phyloP scores from a whole-genome alignment of 352 stramenopile genomes.

The Pythium chondricola region DNA sequence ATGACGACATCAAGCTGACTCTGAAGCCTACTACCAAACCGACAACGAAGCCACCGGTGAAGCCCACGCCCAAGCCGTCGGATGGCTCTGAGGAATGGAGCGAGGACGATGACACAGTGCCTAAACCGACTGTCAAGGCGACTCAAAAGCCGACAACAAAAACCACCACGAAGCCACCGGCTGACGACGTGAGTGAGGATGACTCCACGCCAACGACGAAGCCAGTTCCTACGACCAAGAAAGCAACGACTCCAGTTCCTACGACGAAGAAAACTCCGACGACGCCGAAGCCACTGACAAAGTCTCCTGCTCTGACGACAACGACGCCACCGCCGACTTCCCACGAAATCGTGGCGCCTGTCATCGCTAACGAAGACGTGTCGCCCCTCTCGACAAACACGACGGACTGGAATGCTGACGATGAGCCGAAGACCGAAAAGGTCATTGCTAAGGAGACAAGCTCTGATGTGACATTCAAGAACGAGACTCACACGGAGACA shows the following conservation, averaged over 20 bases:
- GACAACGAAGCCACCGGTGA: neutral
- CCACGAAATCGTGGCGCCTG: neutral
- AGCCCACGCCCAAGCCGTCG: neutral
- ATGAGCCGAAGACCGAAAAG: no score
- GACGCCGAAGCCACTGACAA: neutral
- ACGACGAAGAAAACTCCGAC: neutral
- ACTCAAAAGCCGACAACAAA: neutral
- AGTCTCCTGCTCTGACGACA: neutral
- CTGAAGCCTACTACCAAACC: neutral
- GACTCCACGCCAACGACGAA: neutral
- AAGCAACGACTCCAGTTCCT: neutral
- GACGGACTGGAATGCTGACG: no score
- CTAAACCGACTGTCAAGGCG: neutral
- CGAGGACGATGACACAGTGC: neutral
- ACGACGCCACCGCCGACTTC: conserved; percentile 9
- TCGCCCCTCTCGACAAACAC: neutral
- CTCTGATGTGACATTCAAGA: conserved; percentile 10
- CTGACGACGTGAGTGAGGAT: neutral
- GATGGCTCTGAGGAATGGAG: neutral
- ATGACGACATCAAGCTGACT: neutral
- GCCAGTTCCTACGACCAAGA: neutral
- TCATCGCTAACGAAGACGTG: neutral
- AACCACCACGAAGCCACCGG: neutral
- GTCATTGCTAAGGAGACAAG: conserved; percentile 3
- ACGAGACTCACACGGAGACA: conserved; percentile 11